Evolutionary conservation across 2,329 filamentous ascomycete species (phyloP), one percentile per base, ranked within the genome.

Genomic region (Aspergillus sp.): DNA sequence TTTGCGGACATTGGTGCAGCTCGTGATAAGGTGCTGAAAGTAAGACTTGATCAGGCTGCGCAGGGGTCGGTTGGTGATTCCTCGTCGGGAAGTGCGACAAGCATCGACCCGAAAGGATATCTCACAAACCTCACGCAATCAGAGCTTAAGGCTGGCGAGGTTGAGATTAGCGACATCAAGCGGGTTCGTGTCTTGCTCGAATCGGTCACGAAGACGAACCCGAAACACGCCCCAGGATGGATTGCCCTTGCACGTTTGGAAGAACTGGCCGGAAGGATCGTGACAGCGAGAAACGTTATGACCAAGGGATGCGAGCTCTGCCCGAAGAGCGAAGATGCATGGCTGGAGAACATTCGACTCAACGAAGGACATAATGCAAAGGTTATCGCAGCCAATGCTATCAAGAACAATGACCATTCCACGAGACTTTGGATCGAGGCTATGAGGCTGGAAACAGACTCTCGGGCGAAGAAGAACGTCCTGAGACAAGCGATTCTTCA

Each of bases 1-100:
- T 98, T 98, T 64, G 91, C 91, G 40, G 87, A 95, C 66, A 97
- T 98, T 52, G 93, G 94, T 68, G 89, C 90, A 40, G 94, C 93
- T 19, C 83, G 93, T 71, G 88, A 96, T 72, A 96, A 95, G 68
- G 93, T 96, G 36, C 78, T 98, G 45, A 86, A 95, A 64, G 91
- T 94, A n/a, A 83, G 88, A 56, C 75, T 98, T 38, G 91, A 97
- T 59, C 87, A 94, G 63, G 90, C 89, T 5, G 90, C 88, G 4
- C 79, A 84, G 53, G 82, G 76, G 19, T 80, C 83, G 29, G 81
- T 79, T 12, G 83, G 80, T 8, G 82, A 88, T 45, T 80, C 85
- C 4, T 73, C 81, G 4, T 78, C 79, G 7, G 93, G 93, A 34
- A 94, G 83, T 49, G 81, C 91, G 26, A 94, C 89, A 2, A 94